Conservation (phyloP, 345 rosid genomes). For the Eucalyptus cloeziana region DNA sequence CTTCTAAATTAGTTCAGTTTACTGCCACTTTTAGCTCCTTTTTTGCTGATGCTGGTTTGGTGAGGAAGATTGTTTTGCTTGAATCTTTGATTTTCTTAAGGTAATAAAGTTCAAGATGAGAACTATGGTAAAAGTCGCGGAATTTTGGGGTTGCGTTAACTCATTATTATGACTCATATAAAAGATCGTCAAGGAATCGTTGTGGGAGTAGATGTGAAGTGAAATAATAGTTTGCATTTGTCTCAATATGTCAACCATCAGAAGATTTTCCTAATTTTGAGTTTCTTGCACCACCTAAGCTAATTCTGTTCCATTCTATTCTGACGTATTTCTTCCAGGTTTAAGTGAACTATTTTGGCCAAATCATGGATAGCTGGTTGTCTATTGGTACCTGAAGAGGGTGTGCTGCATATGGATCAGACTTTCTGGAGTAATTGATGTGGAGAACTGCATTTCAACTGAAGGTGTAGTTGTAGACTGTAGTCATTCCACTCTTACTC, state of each 20-base stretch:
- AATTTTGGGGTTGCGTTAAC: neutral
- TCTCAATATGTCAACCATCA: neutral
- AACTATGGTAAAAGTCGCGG: neutral
- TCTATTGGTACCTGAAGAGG: neutral
- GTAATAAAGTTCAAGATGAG: neutral
- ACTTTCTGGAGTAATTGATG: neutral
- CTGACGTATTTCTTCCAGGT: neutral
- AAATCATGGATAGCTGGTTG: neutral
- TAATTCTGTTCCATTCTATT: neutral
- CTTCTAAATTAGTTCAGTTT: neutral
- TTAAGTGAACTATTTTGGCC: neutral
- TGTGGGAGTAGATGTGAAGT: neutral
- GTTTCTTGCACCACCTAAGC: neutral
- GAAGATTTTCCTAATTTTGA: neutral
- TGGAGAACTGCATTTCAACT: neutral
- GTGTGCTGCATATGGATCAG: neutral
- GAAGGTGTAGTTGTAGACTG: neutral
- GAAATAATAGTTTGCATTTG: neutral
- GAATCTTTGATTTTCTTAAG: neutral
- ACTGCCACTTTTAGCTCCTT: neutral
- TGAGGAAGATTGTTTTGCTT: neutral
- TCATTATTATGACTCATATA: neutral
- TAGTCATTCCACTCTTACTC: neutral
- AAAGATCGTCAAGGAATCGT: neutral
- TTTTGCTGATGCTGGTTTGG: neutral